Evolutionary conservation across 768 basidiomycete genomes (phyloP).

Genomic region (Cantharellus cinnabarinus): DNA sequence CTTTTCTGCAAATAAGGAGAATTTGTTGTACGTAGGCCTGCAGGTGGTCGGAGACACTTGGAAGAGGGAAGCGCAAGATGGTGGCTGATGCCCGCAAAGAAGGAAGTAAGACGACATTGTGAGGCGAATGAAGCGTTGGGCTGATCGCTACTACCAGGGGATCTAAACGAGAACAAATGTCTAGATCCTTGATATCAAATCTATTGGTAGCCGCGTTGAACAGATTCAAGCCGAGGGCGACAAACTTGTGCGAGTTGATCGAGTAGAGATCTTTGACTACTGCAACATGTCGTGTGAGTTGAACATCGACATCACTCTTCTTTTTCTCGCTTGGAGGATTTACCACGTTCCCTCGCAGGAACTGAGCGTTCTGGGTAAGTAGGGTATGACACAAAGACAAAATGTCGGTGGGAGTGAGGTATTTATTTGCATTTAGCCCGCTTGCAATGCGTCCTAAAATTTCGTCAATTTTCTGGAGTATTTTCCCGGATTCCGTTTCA

Average conservation of each 20-base stretch:
- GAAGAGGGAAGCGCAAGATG: conserved; percentile 68
- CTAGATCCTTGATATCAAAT: conserved; percentile 61
- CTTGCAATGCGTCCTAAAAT: conserved; percentile 61
- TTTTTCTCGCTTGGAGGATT: conserved; percentile 6
- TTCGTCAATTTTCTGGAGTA: conserved; percentile 74
- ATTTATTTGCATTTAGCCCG: conserved; percentile 67
- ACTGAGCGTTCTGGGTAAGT: conserved; percentile 75
- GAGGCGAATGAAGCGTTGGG: conserved; percentile 74
- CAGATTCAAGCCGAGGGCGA: conserved; percentile 79
- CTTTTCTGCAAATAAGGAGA: conserved; percentile 58
- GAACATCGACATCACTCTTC: conserved; percentile 40
- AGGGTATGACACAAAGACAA: conserved; percentile 74
- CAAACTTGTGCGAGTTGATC: conserved; percentile 63
- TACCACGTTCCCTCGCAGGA: conserved; percentile 42
- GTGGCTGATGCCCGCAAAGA: conserved; percentile 64
- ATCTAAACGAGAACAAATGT: conserved; percentile 65
- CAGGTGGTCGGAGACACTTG: conserved; percentile 48
- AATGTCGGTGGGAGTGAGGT: conserved; percentile 46
- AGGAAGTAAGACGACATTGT: conserved; percentile 36
- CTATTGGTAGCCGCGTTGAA: conserved; percentile 75
- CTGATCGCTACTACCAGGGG: conserved; percentile 75
- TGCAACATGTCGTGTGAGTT: conserved; percentile 45
- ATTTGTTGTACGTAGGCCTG: conserved; percentile 72
- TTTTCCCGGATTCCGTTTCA: conserved; percentile 59
- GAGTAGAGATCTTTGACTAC: conserved; percentile 47